Evolutionary conservation across 1,284 basidiomycete genomes (phyloP).

Genomic region (Inonotus obliquus): DNA sequence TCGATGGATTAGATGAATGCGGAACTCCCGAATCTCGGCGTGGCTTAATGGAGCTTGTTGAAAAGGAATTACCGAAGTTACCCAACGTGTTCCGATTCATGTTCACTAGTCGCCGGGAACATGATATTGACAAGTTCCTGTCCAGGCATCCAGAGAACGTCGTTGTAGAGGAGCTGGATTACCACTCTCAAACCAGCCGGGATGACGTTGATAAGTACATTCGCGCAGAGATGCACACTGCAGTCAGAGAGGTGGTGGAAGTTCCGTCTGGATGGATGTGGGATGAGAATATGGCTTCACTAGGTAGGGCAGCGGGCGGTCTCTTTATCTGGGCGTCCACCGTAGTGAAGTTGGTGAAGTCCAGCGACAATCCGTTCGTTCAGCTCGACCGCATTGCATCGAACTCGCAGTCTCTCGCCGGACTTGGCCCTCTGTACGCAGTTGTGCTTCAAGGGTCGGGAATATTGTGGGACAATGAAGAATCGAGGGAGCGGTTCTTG

Average conservation of each 20-base stretch:
- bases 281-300: slow-evolving; percentile 6
- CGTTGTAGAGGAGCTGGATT: background rate
- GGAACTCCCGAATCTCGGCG: background rate
- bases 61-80: background rate
- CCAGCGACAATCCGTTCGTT: background rate
- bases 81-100: background rate
- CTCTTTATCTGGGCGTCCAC: slow-evolving; percentile 29
- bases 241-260: background rate
- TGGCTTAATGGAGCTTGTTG: background rate
- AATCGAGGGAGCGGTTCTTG: background rate
- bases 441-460: background rate
- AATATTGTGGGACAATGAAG: background rate
- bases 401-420: background rate
- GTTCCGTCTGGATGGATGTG: background rate
- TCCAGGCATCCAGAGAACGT: background rate
- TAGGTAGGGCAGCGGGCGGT: slow-evolving; percentile 23
- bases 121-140: background rate
- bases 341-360: slow-evolving; percentile 18
- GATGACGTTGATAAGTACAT: background rate
- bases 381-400: background rate
- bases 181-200: background rate
- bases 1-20: background rate
- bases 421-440: background rate
- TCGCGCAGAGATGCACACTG: background rate
- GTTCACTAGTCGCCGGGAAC: background rate